Evolutionary conservation across 768 basidiomycete genomes (phyloP).

Genomic region (Pleurotus eryngii): DNA sequence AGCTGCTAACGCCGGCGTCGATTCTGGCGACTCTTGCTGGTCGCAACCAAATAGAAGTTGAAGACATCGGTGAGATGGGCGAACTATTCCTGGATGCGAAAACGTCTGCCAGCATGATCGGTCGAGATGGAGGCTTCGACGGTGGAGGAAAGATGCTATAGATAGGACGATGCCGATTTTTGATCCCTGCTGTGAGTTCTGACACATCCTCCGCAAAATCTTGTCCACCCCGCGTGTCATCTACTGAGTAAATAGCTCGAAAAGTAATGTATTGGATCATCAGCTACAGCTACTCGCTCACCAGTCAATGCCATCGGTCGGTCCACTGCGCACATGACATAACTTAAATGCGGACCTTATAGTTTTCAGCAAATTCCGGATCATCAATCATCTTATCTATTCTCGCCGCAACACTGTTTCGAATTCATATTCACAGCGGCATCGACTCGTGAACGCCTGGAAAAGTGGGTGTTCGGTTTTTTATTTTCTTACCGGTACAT

Average conservation of each 20-base stretch:
- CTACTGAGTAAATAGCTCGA: constrained; percentile 4
- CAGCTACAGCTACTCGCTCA: neutral
- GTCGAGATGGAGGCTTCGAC: constrained; percentile 30
- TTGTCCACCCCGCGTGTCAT: neutral
- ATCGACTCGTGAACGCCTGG: neutral
- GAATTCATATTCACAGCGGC: neutral
- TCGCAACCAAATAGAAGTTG: constrained; percentile 74
- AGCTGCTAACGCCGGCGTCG: constrained; percentile 86
- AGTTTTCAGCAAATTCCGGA: constrained; percentile 6
- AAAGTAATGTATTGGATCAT: constrained; percentile 9
- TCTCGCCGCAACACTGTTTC: neutral
- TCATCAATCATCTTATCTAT: constrained; percentile 5
- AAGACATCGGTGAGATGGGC: constrained; percentile 92
- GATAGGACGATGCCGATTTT: constrained; percentile 2
- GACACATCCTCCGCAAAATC: neutral
- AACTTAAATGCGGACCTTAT: constrained; percentile 2
- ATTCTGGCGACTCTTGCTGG: constrained; percentile 81
- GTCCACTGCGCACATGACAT: constrained; percentile 1
- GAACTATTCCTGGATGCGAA: constrained; percentile 96
- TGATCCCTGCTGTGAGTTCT: constrained; percentile 6
- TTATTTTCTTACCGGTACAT: neutral
- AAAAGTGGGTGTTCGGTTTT: neutral
- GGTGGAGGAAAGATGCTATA: constrained; percentile 19
- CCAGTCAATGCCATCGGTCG: neutral
- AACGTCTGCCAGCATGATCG: constrained; percentile 60